Conservation (phyloP, 805 yeast genomes). For the Yarrowia sp. region DNA sequence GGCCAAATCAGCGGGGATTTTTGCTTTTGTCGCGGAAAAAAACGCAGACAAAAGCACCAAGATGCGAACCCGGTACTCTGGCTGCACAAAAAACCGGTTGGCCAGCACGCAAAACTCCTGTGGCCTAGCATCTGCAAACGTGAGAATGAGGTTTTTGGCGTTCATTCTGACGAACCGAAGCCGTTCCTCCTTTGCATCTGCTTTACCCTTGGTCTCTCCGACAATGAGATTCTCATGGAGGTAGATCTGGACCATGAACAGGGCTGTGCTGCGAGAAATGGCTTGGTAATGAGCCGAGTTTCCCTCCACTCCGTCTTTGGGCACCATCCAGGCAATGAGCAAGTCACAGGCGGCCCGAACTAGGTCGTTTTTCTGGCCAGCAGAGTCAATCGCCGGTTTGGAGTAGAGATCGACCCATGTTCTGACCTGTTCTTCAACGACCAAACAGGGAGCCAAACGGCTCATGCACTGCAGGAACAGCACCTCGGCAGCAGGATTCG, state of each 20-base stretch:
- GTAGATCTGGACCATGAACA: constrained; percentile 35
- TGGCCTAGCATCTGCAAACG: constrained; percentile 46
- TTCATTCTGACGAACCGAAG: constrained; percentile 49
- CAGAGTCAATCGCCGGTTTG: constrained; percentile 56
- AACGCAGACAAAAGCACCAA: constrained; percentile 45
- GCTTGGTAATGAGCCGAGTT: constrained; percentile 29
- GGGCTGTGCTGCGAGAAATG: constrained; percentile 32
- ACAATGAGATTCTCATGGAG: constrained; percentile 29
- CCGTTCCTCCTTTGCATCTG: constrained; percentile 44
- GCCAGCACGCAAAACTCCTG: constrained; percentile 42
- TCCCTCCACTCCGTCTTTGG: constrained; percentile 30
- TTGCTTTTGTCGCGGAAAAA: constrained; percentile 30
- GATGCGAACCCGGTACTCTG: constrained; percentile 42
- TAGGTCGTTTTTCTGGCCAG: constrained; percentile 49
- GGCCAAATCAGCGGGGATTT: constrained; percentile 14
- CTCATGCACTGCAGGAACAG: constrained; percentile 37
- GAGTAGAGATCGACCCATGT: constrained; percentile 53
- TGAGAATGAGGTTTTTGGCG: constrained; percentile 43
- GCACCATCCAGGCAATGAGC: constrained; percentile 36
- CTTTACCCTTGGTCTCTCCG: constrained; percentile 38
- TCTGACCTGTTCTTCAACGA: constrained; percentile 36
- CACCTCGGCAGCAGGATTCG: constrained; percentile 31
- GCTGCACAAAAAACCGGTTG: constrained; percentile 40
- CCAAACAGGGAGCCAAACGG: constrained; percentile 38
- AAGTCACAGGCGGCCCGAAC: constrained; percentile 40